Percentiles rank a stretch among this genome's conserved stretches.
Evolutionary conservation across 768 basidiomycete genomes (phyloP).

Genomic region (Pulveroboletus ravenelii): DNA sequence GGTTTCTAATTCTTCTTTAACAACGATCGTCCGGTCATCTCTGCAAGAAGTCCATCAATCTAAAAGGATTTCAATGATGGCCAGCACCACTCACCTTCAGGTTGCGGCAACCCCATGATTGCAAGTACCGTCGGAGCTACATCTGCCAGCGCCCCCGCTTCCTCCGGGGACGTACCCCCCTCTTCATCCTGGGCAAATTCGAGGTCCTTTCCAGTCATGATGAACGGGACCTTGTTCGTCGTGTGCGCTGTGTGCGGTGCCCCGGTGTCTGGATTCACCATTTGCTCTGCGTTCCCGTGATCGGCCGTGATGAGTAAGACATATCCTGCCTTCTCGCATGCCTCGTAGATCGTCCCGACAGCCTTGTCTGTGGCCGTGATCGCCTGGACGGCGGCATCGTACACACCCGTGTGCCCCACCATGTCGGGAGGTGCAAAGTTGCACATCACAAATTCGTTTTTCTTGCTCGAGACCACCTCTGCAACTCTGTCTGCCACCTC

Average conservation of each 20-base stretch:
- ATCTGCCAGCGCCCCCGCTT: slow-evolving; percentile 78
- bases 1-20: slow-evolving; percentile 23
- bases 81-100: slow-evolving; percentile 47
- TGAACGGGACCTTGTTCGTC: slow-evolving; percentile 85
- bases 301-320: slow-evolving; percentile 86
- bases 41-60: slow-evolving; percentile 9
- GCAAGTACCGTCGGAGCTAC: slow-evolving; percentile 87
- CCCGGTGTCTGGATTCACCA: slow-evolving; percentile 79
- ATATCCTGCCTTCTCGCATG: slow-evolving; percentile 82
- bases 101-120: slow-evolving; percentile 67
- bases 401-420: slow-evolving; percentile 94
- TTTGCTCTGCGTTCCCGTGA: slow-evolving; percentile 95
- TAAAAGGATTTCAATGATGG: neutral
- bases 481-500: slow-evolving; percentile 91
- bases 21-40: slow-evolving; percentile 29
- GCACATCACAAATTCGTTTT: slow-evolving; percentile 92
- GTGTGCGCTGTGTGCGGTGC: slow-evolving; percentile 91
- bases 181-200: slow-evolving; percentile 49
- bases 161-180: slow-evolving; percentile 45
- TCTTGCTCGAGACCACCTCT: slow-evolving; percentile 62
- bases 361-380: slow-evolving; percentile 86
- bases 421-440: slow-evolving; percentile 98
- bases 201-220: slow-evolving; percentile 67
- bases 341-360: slow-evolving; percentile 81
- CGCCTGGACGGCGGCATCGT: slow-evolving; percentile 86